Conservation (phyloP, 1,139 yeast genomes). For the Saccharomyces uvarum region DNA sequence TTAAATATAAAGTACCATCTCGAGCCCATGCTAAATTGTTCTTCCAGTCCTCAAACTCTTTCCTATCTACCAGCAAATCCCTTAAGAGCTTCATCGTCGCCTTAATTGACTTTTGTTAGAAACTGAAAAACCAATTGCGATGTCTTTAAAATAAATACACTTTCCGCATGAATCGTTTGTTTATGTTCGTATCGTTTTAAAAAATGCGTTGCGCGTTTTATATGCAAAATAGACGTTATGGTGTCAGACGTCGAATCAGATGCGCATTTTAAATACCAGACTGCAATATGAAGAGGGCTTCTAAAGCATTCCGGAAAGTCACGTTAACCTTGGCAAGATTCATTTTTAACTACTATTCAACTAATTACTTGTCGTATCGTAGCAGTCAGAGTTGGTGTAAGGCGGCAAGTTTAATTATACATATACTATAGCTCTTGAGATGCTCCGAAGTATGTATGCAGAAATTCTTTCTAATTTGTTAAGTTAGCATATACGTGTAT, state of each 20-base stretch:
- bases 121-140: background rate
- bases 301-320: background rate
- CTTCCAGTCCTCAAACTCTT: conserved; percentile 26
- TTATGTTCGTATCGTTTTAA: background rate
- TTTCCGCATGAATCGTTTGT: background rate
- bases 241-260: background rate
- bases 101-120: background rate
- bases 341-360: background rate
- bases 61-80: conserved; percentile 24
- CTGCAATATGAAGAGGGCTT: background rate
- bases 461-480: background rate
- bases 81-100: conserved; percentile 23
- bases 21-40: conserved; percentile 24
- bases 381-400: background rate
- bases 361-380: background rate
- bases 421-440: background rate
- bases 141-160: background rate
- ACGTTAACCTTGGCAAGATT: background rate
- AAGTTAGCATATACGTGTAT: background rate
- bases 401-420: background rate
- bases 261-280: background rate
- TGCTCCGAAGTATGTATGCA: background rate
- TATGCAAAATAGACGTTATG: background rate
- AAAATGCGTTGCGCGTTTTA: background rate
- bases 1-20: conserved; percentile 26